A percentile compares a stretch with the other conserved stretches of the same genome.
These are phyloP conservation scores for Xylariaceae sp. DNA, from an alignment of 2,329 filamentous ascomycete species.

Conservation along the genomic window DNA sequence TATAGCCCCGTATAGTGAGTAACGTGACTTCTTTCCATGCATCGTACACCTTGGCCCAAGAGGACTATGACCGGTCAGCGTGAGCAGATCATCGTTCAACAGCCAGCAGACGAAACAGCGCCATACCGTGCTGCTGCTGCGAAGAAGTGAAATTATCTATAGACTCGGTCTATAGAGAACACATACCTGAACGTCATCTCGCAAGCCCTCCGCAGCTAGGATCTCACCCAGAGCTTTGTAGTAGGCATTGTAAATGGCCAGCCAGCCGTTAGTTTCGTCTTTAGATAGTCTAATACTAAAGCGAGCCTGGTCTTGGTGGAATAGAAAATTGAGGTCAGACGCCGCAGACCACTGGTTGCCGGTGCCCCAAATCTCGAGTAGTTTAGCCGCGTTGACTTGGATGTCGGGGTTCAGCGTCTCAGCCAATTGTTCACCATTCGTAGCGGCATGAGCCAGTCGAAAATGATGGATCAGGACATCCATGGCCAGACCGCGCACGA, in stretches of 20 bases:
- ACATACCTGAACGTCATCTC: conserved; percentile 31
- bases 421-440: conserved; percentile 68
- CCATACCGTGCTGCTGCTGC: not conserved
- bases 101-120: not conserved
- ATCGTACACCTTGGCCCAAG: conserved; percentile 80
- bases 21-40: conserved; percentile 82
- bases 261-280: conserved; percentile 74
- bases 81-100: not conserved
- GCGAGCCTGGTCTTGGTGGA: conserved; percentile 54
- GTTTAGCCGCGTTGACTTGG: conserved; percentile 57
- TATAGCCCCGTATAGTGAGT: conserved; percentile 74
- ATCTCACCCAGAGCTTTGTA: conserved; percentile 79
- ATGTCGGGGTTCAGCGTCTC: conserved; percentile 68
- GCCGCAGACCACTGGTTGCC: conserved; percentile 62
- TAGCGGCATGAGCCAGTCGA: conserved; percentile 56
- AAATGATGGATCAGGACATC: conserved; percentile 70
- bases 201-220: conserved; percentile 56
- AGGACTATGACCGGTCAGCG: conserved; percentile 35
- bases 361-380: conserved; percentile 66
- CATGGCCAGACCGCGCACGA: conserved; percentile 39
- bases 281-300: conserved; percentile 51
- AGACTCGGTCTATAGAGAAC: not conserved
- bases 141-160: not conserved
- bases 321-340: conserved; percentile 66
- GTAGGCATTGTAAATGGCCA: conserved; percentile 75